Base-by-base conservation (phyloP, 2,329 filamentous ascomycete genomes). In the Colletotrichum trifolii region DNA sequence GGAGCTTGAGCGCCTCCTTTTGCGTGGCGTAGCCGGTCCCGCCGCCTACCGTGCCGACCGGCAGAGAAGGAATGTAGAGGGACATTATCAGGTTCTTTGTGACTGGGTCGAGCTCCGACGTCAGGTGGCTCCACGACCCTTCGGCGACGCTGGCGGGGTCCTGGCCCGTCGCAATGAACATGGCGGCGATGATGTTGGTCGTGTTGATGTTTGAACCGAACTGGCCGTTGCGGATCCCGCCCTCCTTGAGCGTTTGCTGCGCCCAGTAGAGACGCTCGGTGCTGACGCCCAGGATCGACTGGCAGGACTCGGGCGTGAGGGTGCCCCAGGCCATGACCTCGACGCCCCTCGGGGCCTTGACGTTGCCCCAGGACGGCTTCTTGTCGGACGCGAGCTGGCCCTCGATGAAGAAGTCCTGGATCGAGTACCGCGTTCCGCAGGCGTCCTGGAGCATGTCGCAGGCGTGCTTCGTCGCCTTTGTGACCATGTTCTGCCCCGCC, bases 291-390 rank as follows among this genome's bases (percentile, higher is more conserved):
- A 59, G 48, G 4, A 59, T 17, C 9, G 13, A 15, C 12, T 52
- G 25, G 40, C 56, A 52, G 25, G 56, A 46, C 9, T 40, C 17
- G 9, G 39, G 33, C 17, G 56, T 50, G 39, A 59, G 33, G 9
- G 56, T 59, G 9, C 56, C 56, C 56, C 56, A 59, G 47, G 56
- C 56, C n/a, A 59, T n/a, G 12, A 59, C 47, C 25, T 59, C 46
- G 13, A 59, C 46, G 15, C 56, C 56, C 9, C 56, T 39, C 12
- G 46, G 56, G 13, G 56, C 17, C 36, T 59, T 49, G 39, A 59
- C 56, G 33, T 59, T 48, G 17, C 47, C 48, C 56, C 56, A 59
- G 35, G 46, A 59, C 13, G 56, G 56, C 25, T 59, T 59, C 56
- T 59, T 59, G 38, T 59, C 56, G 13, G 56, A 59, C 38, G 56